These are phyloP conservation scores for Corchorus olitorius DNA, from an alignment of 345 rosid genomes.

Conservation along the genomic window DNA sequence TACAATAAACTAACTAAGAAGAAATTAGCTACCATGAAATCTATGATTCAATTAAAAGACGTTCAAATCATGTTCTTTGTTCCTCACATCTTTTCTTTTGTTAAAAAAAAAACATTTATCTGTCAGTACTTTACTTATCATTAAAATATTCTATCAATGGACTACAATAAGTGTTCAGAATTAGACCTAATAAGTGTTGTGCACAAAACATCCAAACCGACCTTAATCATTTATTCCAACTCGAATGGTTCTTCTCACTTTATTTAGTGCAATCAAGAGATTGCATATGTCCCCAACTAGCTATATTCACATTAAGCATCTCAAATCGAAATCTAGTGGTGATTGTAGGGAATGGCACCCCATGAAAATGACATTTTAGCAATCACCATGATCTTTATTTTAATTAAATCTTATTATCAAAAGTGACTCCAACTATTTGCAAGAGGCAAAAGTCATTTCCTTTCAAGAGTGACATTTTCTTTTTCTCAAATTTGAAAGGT, in stretches of 20 bases:
- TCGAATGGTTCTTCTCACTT: background rate
- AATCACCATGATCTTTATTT: background rate
- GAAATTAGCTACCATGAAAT: background rate
- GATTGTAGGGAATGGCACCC: background rate
- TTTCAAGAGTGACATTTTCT: background rate
- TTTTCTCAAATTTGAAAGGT: background rate
- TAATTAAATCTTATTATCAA: background rate
- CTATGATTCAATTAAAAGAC: background rate
- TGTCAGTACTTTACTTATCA: no score
- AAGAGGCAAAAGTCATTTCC: background rate
- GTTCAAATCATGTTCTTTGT: background rate
- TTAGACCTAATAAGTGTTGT: no score
- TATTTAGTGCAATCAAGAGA: background rate
- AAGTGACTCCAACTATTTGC: background rate
- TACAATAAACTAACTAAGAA: no score
- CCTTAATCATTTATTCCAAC: no score
- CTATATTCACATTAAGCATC: background rate
- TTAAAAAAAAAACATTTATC: no score
- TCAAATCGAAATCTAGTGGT: background rate
- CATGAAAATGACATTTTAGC: background rate
- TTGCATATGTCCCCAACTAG: background rate
- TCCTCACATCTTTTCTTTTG: no score
- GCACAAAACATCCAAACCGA: no score
- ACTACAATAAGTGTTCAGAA: no score
- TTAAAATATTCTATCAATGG: no score